A percentile compares a stretch with the other conserved stretches of the same genome.
These are phyloP conservation scores for Salix suchowensis DNA, from an alignment of 345 rosid species.

Conservation along the genomic window DNA sequence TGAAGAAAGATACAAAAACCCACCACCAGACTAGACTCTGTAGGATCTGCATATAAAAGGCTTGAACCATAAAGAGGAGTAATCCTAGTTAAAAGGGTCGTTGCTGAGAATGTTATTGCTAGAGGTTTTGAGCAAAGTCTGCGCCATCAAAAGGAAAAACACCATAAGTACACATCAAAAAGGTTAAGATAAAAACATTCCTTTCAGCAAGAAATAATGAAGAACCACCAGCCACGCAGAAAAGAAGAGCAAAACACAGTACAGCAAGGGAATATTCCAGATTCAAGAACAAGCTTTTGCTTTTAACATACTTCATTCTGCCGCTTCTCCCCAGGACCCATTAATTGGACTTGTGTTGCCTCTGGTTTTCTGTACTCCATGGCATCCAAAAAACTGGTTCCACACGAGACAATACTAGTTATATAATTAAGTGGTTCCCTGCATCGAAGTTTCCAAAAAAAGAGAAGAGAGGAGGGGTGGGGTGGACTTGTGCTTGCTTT, in stretches of 20 bases:
- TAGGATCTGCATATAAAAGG: constrained; percentile 56
- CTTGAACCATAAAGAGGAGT: constrained; percentile 59
- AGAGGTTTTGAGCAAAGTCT: constrained; percentile 59
- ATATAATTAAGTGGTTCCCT: background rate
- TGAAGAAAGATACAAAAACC: constrained; percentile 61
- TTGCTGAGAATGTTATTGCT: constrained; percentile 59
- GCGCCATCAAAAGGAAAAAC: constrained; percentile 8
- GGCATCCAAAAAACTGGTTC: background rate
- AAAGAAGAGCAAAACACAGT: background rate
- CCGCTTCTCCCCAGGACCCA: constrained; percentile 67
- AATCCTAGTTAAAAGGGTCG: constrained; percentile 58
- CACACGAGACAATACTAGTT: background rate
- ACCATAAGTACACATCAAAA: background rate
- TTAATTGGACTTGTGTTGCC: background rate
- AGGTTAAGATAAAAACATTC: background rate
- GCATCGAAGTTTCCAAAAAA: background rate
- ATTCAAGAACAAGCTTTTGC: constrained; percentile 42
- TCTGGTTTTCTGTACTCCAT: background rate
- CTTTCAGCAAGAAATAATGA: background rate
- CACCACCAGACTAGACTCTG: constrained; percentile 61
- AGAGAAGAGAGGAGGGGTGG: background rate
- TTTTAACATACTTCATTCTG: constrained; percentile 57
- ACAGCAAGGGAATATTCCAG: background rate
- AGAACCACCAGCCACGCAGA: background rate
- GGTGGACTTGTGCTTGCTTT: background rate